phyloP scores from a whole-genome alignment of 2,329 filamentous ascomycete genomes.

The Celoporthe dispersa region DNA sequence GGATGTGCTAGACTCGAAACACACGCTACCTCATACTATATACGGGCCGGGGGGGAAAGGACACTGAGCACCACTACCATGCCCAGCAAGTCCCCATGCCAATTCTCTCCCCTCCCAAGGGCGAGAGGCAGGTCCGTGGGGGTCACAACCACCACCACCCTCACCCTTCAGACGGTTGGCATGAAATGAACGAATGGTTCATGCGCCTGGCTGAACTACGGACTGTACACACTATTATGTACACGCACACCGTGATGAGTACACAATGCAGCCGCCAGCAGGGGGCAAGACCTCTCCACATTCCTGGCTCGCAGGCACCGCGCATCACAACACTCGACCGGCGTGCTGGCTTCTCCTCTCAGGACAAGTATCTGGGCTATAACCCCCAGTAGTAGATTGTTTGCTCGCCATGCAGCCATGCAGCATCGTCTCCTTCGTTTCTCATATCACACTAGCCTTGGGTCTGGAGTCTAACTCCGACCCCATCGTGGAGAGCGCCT shows the following conservation, averaged over 20 bases:
- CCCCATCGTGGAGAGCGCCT: not conserved
- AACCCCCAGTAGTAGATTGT: not conserved
- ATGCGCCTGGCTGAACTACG: not conserved
- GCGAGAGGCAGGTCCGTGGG: not conserved
- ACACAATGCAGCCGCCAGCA: not conserved
- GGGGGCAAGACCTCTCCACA: not conserved
- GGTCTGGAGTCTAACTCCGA: not conserved
- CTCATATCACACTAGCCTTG: not conserved
- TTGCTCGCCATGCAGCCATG: not conserved
- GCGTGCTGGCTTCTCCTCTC: not conserved
- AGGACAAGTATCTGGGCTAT: not conserved
- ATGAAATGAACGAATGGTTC: not conserved
- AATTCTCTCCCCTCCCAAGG: not conserved
- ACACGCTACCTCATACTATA: not conserved
- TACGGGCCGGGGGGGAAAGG: no score
- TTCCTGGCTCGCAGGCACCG: not conserved
- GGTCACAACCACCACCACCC: not conserved
- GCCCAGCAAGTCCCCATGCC: not conserved
- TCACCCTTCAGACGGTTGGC: not conserved
- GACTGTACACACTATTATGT: not conserved
- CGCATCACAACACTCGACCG: not conserved
- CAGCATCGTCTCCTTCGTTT: not conserved
- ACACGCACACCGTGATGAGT: not conserved
- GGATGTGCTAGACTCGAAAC: constrained; percentile 13
- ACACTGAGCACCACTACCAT: not conserved